Evolutionary conservation across 129 eudicot species (phyloP).

Genomic region (Flaveria ramosissima): DNA sequence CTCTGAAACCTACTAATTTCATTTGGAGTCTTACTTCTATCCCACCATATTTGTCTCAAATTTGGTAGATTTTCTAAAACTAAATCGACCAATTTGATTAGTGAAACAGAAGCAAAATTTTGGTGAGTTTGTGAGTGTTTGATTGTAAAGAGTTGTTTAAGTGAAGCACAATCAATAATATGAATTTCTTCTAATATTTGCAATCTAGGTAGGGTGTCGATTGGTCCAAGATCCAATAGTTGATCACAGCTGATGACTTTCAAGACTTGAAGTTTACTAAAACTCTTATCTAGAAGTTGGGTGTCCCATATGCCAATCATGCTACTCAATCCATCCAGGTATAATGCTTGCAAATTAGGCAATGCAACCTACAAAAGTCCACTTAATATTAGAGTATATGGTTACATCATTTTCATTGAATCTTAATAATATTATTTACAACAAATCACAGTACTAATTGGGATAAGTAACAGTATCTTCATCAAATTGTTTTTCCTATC

Average conservation of each 20-base stretch:
- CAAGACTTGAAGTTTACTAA: constrained; percentile 32
- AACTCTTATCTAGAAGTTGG: constrained; percentile 38
- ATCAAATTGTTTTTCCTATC: neutral
- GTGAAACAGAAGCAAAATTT: constrained; percentile 31
- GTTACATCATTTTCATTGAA: neutral
- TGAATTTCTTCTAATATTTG: constrained; percentile 29
- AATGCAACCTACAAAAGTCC: constrained; percentile 36
- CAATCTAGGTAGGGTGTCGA: constrained; percentile 37
- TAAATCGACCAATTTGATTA: constrained; percentile 36
- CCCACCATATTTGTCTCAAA: constrained; percentile 47
- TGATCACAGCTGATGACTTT: constrained; percentile 36
- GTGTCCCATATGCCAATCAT: constrained; percentile 42
- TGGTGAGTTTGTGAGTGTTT: constrained; percentile 28
- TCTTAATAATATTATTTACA: neutral
- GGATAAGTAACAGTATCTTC: neutral
- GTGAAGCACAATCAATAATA: constrained; percentile 37
- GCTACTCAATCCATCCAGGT: constrained; percentile 33
- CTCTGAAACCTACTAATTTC: constrained; percentile 31
- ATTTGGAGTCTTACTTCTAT: constrained; percentile 24
- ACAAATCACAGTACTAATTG: neutral
- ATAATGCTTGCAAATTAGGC: constrained; percentile 40
- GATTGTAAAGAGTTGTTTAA: constrained; percentile 37
- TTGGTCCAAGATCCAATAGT: constrained; percentile 33
- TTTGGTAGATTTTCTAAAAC: constrained; percentile 38
- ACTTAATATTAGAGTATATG: constrained; percentile 14